Evolutionary conservation across 1,139 yeast genomes (phyloP).

Genomic region (Geotrichum phurueaensis): DNA sequence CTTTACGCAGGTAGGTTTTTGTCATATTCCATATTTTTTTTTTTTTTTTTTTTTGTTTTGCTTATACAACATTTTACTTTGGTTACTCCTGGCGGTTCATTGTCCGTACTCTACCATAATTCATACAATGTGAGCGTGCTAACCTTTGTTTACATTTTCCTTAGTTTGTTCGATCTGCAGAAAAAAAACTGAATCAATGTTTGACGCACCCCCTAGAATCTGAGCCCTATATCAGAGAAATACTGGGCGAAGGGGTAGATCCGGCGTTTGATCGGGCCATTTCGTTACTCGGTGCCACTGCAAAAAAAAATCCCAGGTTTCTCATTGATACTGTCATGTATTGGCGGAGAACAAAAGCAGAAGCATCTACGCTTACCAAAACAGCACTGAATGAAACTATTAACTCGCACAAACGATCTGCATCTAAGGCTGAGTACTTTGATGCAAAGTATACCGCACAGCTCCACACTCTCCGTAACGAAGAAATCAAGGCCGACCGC

Average conservation of each 20-base stretch:
- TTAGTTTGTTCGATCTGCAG: conserved; percentile 82
- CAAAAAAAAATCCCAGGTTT: conserved; percentile 85
- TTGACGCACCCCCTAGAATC: conserved; percentile 56
- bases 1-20: conserved; percentile 58
- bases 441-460: conserved; percentile 7
- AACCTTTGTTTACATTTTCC: conserved; percentile 1
- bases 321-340: conserved; percentile 97
- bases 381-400: conserved; percentile 10
- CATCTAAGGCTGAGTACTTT: conserved; percentile 5
- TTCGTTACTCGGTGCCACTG: conserved; percentile 81
- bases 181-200: conserved; percentile 71
- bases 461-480: conserved; percentile 29
- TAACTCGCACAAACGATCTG: conserved; percentile 11
- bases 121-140: background rate
- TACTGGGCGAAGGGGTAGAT: conserved; percentile 85
- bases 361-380: conserved; percentile 69
- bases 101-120: too few species aligned
- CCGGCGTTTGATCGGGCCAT: conserved; percentile 80
- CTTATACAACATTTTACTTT: too few species aligned
- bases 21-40: background rate
- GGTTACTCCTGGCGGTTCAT: background rate
- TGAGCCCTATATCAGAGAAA: conserved; percentile 75
- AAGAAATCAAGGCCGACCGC: conserved; percentile 78
- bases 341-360: conserved; percentile 91
- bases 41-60: background rate